Evolutionary conservation across 768 basidiomycete genomes (phyloP), one percentile per base, ranked within the genome.

Genomic region (Rhodocollybia butyracea): DNA sequence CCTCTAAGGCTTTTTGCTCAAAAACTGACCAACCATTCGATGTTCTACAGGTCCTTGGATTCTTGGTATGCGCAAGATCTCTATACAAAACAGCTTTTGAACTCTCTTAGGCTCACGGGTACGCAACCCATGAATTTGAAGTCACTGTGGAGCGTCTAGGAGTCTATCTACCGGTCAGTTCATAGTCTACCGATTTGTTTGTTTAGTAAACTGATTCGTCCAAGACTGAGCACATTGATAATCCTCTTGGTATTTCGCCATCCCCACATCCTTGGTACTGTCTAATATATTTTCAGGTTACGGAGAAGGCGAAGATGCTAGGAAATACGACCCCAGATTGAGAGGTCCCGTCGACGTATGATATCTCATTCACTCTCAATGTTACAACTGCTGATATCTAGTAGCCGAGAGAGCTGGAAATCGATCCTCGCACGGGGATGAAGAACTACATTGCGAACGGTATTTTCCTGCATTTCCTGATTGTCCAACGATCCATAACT

Each of bases 391-490:
- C 22, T 36, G 22, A 24, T 3, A 55, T 15, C 57, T 40, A 32
- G 19, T 57, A 89, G 85, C 89, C 89, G 0, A 72, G 79, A 32
- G 95, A 98, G 64, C 76, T 96, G 1, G 88, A 94, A 62, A 77
- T 98, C 6, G 95, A 98, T 67, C 83, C 81, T 0, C 73, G 77
- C 13, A 91, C 89, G 0, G 95, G 94, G 2, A 95, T 98, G 94
- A 95, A 95, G 76, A 98, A 94, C 61, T 92, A 91, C 68, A 94
- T 95, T 57, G 91, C 91, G 0, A 95, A 94, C 67, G 83, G 84
- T 82, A 56, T 22, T 11, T 15, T 57, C 34, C 13, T 6, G 7
- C 10, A 39, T 29, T 19, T 17, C 21, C n/a, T 22, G n/a, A 7
- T 2, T n/a, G 34, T 15, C 5, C 38, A 26, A 29, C 26, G 5